phyloP scores from a whole-genome alignment of 306 rosid genomes.

The Sechiopsis laciniata region DNA sequence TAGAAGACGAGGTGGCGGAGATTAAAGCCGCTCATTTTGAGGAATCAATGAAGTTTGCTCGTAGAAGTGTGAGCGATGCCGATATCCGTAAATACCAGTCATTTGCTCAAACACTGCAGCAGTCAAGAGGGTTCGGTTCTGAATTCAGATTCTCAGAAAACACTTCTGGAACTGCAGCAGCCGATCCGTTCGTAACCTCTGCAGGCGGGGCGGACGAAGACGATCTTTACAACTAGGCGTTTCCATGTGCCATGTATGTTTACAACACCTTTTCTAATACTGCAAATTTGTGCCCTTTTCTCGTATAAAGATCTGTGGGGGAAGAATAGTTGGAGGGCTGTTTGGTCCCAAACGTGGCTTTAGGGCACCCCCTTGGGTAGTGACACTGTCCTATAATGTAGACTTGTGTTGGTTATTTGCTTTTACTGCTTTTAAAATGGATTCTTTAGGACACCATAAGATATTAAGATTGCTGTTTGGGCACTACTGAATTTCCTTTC shows the following conservation, averaged over 20 bases:
- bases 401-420: background rate
- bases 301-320: conserved; percentile 16
- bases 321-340: conserved; percentile 10
- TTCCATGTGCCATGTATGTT: conserved; percentile 7
- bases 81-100: conserved; percentile 30
- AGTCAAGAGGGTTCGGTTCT: conserved; percentile 27
- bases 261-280: conserved; percentile 5
- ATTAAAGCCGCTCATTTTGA: conserved; percentile 28
- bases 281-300: conserved; percentile 10
- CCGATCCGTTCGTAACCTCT: conserved; percentile 23
- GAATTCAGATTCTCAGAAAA: conserved; percentile 16
- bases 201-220: conserved; percentile 23
- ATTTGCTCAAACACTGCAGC: conserved; percentile 30
- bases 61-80: conserved; percentile 30
- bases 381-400: conserved; percentile 17
- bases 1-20: conserved; percentile 26
- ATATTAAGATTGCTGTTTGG: background rate
- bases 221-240: conserved; percentile 21
- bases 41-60: conserved; percentile 33
- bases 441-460: background rate
- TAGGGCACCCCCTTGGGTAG: conserved; percentile 19
- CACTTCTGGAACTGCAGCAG: conserved; percentile 3
- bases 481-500: background rate
- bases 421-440: conserved; percentile 1
- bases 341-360: conserved; percentile 12